phyloP scores from a whole-genome alignment of 345 rosid genomes.

The Heritiera littoralis region DNA sequence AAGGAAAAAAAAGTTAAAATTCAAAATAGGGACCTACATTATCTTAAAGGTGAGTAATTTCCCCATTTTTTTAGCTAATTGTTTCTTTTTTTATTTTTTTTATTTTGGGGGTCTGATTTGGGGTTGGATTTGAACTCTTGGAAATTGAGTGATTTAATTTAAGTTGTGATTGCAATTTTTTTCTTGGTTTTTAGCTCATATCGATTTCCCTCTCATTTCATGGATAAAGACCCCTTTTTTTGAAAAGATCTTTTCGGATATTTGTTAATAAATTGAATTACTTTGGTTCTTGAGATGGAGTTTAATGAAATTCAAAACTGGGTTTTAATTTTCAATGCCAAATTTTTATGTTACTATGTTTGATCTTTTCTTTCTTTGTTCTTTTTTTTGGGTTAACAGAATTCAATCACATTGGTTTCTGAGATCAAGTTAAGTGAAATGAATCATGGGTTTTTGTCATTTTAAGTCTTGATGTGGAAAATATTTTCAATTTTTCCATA shows the following conservation, averaged over 20 bases:
- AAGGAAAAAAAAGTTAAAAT: not conserved
- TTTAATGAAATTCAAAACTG: slow-evolving; percentile 19
- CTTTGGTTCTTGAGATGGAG: slow-evolving; percentile 2
- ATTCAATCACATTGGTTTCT: slow-evolving; percentile 13
- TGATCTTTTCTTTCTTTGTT: not conserved
- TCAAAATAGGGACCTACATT: slow-evolving; percentile 6
- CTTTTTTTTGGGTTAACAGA: not conserved
- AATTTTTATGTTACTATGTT: not conserved
- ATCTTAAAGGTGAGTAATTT: slow-evolving; percentile 16
- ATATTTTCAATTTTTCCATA: not conserved
- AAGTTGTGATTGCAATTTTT: not conserved
- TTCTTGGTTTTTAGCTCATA: not conserved
- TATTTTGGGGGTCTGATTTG: not conserved
- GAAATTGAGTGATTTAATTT: not conserved
- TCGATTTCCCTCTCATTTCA: not conserved
- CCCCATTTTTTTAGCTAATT: not conserved
- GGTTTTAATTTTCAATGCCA: slow-evolving; percentile 3
- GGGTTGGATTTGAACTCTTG: slow-evolving; percentile 3
- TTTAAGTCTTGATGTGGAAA: slow-evolving; percentile 6
- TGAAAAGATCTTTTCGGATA: too few species aligned
- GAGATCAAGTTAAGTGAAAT: slow-evolving; percentile 4
- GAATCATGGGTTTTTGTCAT: not conserved
- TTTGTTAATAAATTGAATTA: not conserved
- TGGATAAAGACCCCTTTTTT: not conserved
- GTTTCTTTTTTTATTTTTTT: not conserved